These are phyloP conservation scores for Stenogyne calaminthoides DNA, from an alignment of 305 asterid genomes.

Conservation along the genomic window DNA sequence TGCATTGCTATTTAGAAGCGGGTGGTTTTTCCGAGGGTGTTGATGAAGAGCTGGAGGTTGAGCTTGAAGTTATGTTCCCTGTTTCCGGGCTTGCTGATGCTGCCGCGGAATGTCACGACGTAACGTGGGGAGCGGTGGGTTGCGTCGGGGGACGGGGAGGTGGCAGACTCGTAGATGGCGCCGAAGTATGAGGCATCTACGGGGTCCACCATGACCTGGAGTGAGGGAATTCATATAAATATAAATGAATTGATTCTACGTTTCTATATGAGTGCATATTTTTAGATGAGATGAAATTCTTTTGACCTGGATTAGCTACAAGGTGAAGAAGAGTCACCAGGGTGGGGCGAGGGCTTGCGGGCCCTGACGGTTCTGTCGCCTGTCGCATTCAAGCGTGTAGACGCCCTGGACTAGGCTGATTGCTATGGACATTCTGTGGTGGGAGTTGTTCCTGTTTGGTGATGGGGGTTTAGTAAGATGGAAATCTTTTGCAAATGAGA, in stretches of 20 bases:
- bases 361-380: constrained; percentile 51
- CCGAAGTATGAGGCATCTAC: constrained; percentile 62
- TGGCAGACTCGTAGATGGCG: constrained; percentile 48
- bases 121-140: constrained; percentile 46
- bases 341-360: constrained; percentile 61
- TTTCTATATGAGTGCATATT: too few species aligned
- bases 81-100: constrained; percentile 42
- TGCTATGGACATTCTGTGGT: constrained; percentile 57
- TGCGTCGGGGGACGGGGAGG: constrained; percentile 8
- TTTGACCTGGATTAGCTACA: constrained; percentile 31
- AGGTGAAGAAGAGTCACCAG: constrained; percentile 72
- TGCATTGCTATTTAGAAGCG: constrained; percentile 46
- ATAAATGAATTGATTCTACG: too few species aligned
- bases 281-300: too few species aligned
- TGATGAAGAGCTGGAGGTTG: constrained; percentile 46
- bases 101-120: constrained; percentile 73
- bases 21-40: constrained; percentile 42
- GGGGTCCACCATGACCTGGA: constrained; percentile 36
- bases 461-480: neutral
- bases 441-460: constrained; percentile 47
- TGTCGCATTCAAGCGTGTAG: constrained; percentile 58
- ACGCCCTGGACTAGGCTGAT: constrained; percentile 72
- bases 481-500: neutral
- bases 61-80: constrained; percentile 53
- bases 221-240: too few species aligned